Evolutionary conservation across 2,329 filamentous ascomycete species (phyloP), one percentile per base, ranked within the genome.

Genomic region (Nigrospora osmanthi): DNA sequence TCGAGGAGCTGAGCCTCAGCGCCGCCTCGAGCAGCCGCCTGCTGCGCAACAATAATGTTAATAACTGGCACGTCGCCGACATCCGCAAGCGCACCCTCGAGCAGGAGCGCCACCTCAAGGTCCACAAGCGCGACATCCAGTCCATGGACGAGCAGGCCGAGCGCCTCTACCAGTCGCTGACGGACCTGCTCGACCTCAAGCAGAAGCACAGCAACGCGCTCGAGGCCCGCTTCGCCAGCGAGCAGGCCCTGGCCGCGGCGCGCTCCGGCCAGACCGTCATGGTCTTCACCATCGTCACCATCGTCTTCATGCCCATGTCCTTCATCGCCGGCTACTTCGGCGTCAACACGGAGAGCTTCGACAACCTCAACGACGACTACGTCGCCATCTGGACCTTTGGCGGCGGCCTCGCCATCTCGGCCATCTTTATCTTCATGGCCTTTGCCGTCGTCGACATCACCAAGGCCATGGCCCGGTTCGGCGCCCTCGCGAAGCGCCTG

Each of bases 251-350:
- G 3, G 75, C 76, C 1, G 81, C 80, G 0, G 76, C 78, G 1
- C 68, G 73, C 9, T 63, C 70, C 40, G 67, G 67, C 9, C 67
- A 69, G 54, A 69, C 67, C 0, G 59, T 71, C 39, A 66, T 71
- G 61, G 61, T 67, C 0, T 74, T 96, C 40, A 94, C 89, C 0
- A 73, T 87, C 14, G 88, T 93, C 16, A 95, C 90, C 13, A 94
- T 95, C 50, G 83, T 95, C 60, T 96, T 96, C 64, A 69, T 95
- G n/a, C 91, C 90, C 0, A 65, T 96, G 53, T 95, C 89, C 1
- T 95, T 96, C 60, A 72, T 96, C 49, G 90, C 88, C 3, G 89
- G 85, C 3, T 89, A 88, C 58, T 89, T 90, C 59, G 86, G 67
- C 4, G 70, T 71, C 52, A 67, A 68, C 43, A 58, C 70, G 14